phyloP scores from a whole-genome alignment of 176 grass and related monocot species.

The Coix lacrymajobi region DNA sequence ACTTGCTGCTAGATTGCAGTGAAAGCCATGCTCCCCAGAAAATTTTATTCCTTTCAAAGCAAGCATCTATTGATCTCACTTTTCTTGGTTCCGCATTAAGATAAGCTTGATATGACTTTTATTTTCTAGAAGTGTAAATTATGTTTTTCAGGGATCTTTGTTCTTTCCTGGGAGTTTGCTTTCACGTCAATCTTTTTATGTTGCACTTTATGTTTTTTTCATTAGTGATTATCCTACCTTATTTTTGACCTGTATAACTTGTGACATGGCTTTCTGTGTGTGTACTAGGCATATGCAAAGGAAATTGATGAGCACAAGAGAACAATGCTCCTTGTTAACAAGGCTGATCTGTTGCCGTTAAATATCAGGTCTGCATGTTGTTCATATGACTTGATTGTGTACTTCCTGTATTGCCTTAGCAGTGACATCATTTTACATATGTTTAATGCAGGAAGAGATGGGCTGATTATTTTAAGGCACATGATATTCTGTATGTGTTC shows the following conservation, averaged over 20 bases:
- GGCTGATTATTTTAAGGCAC: conserved; percentile 73
- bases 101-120: not conserved
- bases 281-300: conserved; percentile 60
- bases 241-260: not conserved
- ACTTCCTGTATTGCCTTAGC: not conserved
- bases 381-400: not conserved
- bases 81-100: not conserved
- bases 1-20: not conserved
- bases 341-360: conserved; percentile 83
- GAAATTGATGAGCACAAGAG: conserved; percentile 87
- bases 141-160: not conserved
- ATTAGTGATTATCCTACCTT: not conserved
- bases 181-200: not conserved
- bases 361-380: conserved; percentile 52
- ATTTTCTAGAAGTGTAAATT: not conserved
- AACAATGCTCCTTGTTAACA: conserved; percentile 93
- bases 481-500: conserved; percentile 76
- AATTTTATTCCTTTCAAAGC: not conserved
- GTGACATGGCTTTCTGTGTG: conserved; percentile 24
- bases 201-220: not conserved
- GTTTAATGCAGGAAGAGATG: conserved; percentile 59
- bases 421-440: conserved; percentile 7
- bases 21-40: not conserved
- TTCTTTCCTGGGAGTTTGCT: not conserved
- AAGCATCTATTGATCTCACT: not conserved